A percentile compares a stretch with the other conserved stretches of the same genome.
Evolutionary conservation across 208 protist genomes (phyloP).

Genomic region (Jaenimonas drosophilae): DNA sequence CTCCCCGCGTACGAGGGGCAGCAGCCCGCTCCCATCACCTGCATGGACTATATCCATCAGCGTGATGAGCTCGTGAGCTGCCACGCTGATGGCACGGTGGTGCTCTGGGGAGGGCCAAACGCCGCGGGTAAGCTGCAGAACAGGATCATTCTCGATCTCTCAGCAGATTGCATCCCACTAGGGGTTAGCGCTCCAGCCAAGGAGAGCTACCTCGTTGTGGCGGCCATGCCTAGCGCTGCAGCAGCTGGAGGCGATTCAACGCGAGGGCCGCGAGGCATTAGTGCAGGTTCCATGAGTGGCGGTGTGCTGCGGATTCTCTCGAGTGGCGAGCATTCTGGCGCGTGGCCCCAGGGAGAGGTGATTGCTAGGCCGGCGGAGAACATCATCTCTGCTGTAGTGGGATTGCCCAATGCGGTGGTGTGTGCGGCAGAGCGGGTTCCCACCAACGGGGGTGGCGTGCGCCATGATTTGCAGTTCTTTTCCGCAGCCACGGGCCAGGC

Average conservation of each 20-base stretch:
- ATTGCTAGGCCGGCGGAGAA: slow-evolving; percentile 31
- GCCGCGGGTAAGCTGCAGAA: slow-evolving; percentile 10
- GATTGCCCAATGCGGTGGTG: slow-evolving; percentile 41
- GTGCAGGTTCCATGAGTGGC: neutral
- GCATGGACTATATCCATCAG: slow-evolving; percentile 48
- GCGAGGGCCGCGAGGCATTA: neutral
- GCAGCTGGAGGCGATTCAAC: no score
- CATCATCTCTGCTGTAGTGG: slow-evolving; percentile 53
- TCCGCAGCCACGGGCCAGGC: slow-evolving; percentile 26
- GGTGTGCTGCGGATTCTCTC: slow-evolving; percentile 28
- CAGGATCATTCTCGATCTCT: slow-evolving; percentile 18
- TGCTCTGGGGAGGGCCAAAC: slow-evolving; percentile 52
- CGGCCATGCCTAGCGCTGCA: slow-evolving; percentile 15
- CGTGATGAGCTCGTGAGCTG: slow-evolving; percentile 70
- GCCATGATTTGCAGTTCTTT: slow-evolving; percentile 34
- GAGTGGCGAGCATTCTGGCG: slow-evolving; percentile 36
- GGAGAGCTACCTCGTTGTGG: slow-evolving; percentile 46
- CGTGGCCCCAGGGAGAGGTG: slow-evolving; percentile 47
- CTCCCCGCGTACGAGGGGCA: neutral
- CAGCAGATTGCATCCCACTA: slow-evolving; percentile 39
- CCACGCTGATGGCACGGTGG: slow-evolving; percentile 48
- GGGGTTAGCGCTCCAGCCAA: slow-evolving; percentile 35
- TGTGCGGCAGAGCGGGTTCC: slow-evolving; percentile 39
- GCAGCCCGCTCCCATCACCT: slow-evolving; percentile 23
- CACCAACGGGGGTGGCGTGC: neutral